These are phyloP conservation scores for Sphagnum fallax DNA, from an alignment of 228 moss, liverwort and hornwort species.

Conservation along the genomic window DNA sequence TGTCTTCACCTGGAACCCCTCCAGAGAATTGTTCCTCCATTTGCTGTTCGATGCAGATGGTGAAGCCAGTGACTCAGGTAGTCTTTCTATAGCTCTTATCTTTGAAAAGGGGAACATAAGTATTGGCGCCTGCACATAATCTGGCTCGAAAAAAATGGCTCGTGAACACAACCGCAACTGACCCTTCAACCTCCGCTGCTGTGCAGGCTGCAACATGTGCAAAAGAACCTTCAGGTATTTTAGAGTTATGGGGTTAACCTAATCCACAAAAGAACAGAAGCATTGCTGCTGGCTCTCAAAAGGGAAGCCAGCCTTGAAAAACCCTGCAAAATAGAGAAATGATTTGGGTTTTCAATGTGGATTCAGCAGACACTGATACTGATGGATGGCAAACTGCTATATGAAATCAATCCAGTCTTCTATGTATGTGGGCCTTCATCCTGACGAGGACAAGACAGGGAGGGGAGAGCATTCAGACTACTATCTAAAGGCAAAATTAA, in stretches of 20 bases:
- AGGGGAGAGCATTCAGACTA: too few relatives aligned
- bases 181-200: conserved; percentile 90
- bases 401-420: too few relatives aligned
- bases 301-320: too few relatives aligned
- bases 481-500: neutral
- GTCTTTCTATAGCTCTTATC: conserved; percentile 69
- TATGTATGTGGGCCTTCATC: too few relatives aligned
- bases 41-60: conserved; percentile 39
- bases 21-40: conserved; percentile 62
- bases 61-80: conserved; percentile 62
- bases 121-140: conserved; percentile 81
- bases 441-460: too few relatives aligned
- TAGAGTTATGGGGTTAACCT: neutral
- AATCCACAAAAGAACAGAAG: too few relatives aligned
- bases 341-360: too few relatives aligned
- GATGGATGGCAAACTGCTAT: too few relatives aligned
- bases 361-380: too few relatives aligned
- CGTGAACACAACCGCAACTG: conserved; percentile 83
- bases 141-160: conserved; percentile 91
- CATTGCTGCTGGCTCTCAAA: too few relatives aligned
- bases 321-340: too few relatives aligned
- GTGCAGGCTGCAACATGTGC: conserved; percentile 51
- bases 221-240: neutral
- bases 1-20: conserved; percentile 79
- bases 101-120: conserved; percentile 88